These are phyloP conservation scores for Kazachstania bromeliacearum DNA, from an alignment of 805 yeast genomes.

Conservation along the genomic window DNA sequence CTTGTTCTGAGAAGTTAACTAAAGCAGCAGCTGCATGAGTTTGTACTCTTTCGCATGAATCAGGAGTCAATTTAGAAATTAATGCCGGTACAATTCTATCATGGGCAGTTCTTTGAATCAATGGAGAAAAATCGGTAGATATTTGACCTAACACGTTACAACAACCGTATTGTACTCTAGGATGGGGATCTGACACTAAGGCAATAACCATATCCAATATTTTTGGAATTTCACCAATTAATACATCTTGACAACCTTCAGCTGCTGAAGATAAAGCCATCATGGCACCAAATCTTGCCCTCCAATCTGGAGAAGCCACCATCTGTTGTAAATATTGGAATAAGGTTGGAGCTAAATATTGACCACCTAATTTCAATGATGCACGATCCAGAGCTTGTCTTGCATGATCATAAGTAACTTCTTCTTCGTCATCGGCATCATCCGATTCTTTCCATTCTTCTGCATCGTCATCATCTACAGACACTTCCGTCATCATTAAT, in stretches of 20 bases:
- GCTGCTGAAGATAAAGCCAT: conserved; percentile 97
- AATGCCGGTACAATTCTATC: conserved; percentile 77
- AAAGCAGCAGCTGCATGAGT: conserved; percentile 98
- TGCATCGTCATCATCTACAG: conserved; percentile 79
- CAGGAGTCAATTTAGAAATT: conserved; percentile 64
- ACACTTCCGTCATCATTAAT: conserved; percentile 85
- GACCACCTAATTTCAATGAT: conserved; percentile 74
- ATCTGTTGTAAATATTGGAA: conserved; percentile 81
- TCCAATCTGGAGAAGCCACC: conserved; percentile 73
- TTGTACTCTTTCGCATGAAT: conserved; percentile 84
- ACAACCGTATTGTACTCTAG: conserved; percentile 94
- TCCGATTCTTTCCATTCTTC: conserved; percentile 80
- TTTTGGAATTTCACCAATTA: conserved; percentile 71
- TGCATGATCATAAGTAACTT: conserved; percentile 81
- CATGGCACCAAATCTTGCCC: conserved; percentile 91
- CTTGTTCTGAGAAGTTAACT: conserved; percentile 90
- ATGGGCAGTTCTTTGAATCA: conserved; percentile 74
- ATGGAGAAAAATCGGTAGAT: conserved; percentile 90
- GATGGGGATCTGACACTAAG: conserved; percentile 72
- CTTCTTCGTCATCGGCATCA: conserved; percentile 73
- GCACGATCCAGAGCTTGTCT: conserved; percentile 92
- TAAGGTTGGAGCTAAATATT: conserved; percentile 71
- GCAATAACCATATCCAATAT: conserved; percentile 82
- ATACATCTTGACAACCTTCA: conserved; percentile 89
- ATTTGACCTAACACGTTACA: conserved; percentile 96